Conservation (phyloP, 2,329 filamentous ascomycete genomes). For the Cytospora mali region DNA sequence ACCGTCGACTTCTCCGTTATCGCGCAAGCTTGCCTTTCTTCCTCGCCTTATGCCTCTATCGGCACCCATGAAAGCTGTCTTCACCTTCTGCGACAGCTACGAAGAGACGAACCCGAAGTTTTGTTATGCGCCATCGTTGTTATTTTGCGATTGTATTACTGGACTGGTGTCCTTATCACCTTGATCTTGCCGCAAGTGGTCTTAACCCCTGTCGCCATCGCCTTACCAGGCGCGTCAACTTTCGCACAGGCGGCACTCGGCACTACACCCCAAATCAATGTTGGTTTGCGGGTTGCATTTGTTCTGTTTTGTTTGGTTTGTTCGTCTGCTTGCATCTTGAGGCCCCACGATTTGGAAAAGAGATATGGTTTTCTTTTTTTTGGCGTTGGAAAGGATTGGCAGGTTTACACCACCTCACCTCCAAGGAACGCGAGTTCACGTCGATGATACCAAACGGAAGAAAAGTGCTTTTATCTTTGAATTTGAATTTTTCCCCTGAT, state of each 20-base stretch:
- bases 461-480: background rate
- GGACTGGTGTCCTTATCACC: background rate
- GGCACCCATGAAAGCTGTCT: background rate
- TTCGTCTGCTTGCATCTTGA: background rate
- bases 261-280: background rate
- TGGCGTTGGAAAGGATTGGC: background rate
- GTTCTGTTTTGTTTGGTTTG: background rate
- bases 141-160: background rate
- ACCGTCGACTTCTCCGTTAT: too few relatives aligned
- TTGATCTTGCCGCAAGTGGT: too few relatives aligned
- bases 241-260: background rate
- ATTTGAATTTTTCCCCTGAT: background rate
- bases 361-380: background rate
- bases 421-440: background rate
- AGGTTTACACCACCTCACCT: too few relatives aligned
- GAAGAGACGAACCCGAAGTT: background rate
- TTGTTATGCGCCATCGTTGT: background rate
- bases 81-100: background rate
- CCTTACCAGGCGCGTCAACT: background rate
- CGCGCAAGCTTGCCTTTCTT: background rate
- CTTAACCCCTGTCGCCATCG: background rate
- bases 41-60: background rate
- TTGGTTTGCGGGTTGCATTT: background rate
- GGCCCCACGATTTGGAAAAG: background rate
- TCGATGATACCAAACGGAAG: background rate